Percentiles rank a stretch among this genome's conserved stretches.
Conservation (phyloP, 192 early-diverging fungal species). For the Lobosporangium transversale region DNA sequence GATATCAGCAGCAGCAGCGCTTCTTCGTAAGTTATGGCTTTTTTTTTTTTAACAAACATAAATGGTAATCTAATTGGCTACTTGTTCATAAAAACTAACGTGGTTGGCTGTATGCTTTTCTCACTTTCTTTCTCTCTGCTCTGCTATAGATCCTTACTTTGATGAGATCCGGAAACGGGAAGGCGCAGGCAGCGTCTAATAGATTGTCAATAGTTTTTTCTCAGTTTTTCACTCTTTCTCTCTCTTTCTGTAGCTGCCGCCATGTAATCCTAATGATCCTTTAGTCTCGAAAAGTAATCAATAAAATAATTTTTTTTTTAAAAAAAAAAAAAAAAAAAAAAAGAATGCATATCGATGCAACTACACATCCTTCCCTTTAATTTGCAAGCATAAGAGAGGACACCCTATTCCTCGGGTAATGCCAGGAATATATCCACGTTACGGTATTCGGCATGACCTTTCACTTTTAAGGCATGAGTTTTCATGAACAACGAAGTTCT, state of each 20-base stretch:
- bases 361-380: too few relatives aligned
- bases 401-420: too few relatives aligned
- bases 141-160: slow-evolving; percentile 42
- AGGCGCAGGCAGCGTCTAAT: slow-evolving; percentile 3
- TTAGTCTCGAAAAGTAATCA: background rate
- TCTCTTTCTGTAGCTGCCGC: too few relatives aligned
- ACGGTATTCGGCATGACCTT: too few relatives aligned
- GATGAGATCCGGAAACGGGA: slow-evolving; percentile 44
- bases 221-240: background rate
- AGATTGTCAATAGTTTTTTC: background rate
- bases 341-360: background rate
- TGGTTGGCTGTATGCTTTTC: too few relatives aligned
- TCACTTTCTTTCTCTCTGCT: background rate
- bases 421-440: too few relatives aligned
- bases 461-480: too few relatives aligned
- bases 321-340: slow-evolving; percentile 5
- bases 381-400: too few relatives aligned
- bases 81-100: background rate
- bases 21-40: slow-evolving; percentile 26
- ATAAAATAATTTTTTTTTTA: too few relatives aligned
- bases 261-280: background rate
- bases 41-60: background rate
- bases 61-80: background rate
- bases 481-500: too few relatives aligned
- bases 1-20: slow-evolving; percentile 50